Base-by-base conservation (phyloP, 441 rosid species). In the Brassica balearica region DNA sequence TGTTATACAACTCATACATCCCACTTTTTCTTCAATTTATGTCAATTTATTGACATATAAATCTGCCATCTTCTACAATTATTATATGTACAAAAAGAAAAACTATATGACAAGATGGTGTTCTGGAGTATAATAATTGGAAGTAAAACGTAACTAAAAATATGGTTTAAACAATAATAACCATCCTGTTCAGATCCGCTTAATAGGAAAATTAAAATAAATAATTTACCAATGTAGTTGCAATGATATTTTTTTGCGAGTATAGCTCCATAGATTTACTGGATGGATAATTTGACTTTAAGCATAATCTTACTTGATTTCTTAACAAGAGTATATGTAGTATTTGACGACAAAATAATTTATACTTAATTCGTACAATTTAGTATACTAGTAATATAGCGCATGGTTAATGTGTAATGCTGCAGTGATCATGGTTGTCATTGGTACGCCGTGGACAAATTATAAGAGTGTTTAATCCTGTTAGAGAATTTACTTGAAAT, bases 231-330 rank as follows among this genome's bases (percentile, higher is more conserved):
- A 67, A 43, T 38, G 43, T 22, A 43, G 59, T 38, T 64, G 76
- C 46, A 71, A 64, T 71, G 60, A 77, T 77, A 77, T 11, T 41
- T 11, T 25, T 38, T 70, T 12, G 46, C 5, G 53, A 14, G 29
- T 51, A 34, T 70, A 77, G 62, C 56, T 62, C 41, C 71, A 64
- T 53, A 51, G 11, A 51, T 69, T 70, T 70, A 70, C 75, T 63
- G 66, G 71, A 55, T 77, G 71, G 15, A 64, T 70, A 34, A 77
- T 65, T 23, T 77, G 48, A 70, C 80, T 70, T 77, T 63, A 77
- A 77, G 80, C 71, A 70, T 55, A 77, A 38, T 77, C 22, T 64
- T 63, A 64, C 80, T 64, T 65, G 60, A 64, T 64, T 53, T 55
- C 63, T 36, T 15, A 77, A 77, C 76, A 71, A 77, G 19, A 19